Evolutionary conservation across 768 basidiomycete species (phyloP).

Genomic region (Russula olivacea): DNA sequence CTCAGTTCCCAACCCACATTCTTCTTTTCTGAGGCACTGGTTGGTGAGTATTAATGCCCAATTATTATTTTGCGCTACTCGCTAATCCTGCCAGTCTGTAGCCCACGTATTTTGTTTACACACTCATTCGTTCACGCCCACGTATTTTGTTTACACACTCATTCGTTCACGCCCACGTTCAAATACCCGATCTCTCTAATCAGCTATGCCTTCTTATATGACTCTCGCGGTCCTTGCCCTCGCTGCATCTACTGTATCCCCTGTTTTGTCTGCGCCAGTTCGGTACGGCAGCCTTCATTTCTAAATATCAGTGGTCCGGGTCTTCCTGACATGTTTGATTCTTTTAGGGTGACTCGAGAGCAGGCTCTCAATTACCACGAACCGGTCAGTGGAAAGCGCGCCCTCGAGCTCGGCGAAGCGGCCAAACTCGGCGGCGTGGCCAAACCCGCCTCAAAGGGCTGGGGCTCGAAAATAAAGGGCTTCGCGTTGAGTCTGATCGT

Average conservation of each 20-base stretch:
- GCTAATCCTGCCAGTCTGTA: neutral
- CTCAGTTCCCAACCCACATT: slow-evolving; percentile 1
- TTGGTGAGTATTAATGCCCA: slow-evolving; percentile 6
- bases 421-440: no score
- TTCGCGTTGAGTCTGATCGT: no score
- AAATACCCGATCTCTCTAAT: neutral
- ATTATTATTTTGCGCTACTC: no score
- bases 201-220: neutral
- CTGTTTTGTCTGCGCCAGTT: slow-evolving; percentile 1
- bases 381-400: neutral
- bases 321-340: neutral
- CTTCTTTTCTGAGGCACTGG: slow-evolving; percentile 7
- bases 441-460: no score
- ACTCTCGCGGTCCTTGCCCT: slow-evolving; percentile 11
- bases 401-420: no score
- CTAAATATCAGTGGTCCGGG: neutral
- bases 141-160: neutral
- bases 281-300: neutral
- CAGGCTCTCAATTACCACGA: neutral
- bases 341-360: neutral
- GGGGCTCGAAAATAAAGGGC: no score
- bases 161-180: neutral
- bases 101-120: neutral
- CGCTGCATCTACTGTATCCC: neutral
- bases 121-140: neutral